These are phyloP conservation scores for Chaetomidium leptoderma DNA, from an alignment of 495 filamentous ascomycete species.

Conservation along the genomic window DNA sequence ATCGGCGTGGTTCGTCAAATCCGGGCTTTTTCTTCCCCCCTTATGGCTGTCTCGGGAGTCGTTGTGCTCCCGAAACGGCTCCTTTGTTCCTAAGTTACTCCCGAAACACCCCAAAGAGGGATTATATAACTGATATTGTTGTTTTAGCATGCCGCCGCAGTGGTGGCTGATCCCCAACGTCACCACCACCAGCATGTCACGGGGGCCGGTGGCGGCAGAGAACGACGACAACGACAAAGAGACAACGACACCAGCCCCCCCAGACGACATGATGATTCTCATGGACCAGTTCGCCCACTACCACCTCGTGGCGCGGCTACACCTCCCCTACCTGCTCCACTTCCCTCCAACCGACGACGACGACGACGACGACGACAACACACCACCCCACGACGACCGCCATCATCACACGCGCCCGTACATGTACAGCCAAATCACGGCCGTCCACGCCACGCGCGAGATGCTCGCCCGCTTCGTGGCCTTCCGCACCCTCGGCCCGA, in stretches of 20 bases:
- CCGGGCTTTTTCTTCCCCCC: too few species aligned
- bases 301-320: conserved; percentile 34
- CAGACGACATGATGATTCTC: conserved; percentile 24
- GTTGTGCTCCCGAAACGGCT: too few species aligned
- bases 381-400: neutral
- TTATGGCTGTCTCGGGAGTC: too few species aligned
- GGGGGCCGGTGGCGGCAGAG: too few species aligned
- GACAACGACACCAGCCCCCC: conserved; percentile 15
- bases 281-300: conserved; percentile 35
- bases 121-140: too few species aligned
- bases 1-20: too few species aligned
- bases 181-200: neutral
- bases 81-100: too few species aligned
- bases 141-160: conserved; percentile 33
- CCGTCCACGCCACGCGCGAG: conserved; percentile 38
- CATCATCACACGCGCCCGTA: conserved; percentile 10
- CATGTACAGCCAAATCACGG: conserved; percentile 37
- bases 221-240: conserved; percentile 7
- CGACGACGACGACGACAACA: conserved; percentile 9
- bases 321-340: conserved; percentile 36
- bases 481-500: conserved; percentile 27
- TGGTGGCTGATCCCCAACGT: conserved; percentile 33
- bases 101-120: too few species aligned
- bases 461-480: conserved; percentile 36
- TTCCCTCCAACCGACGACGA: neutral